Evolutionary conservation across 306 rosid genomes (phyloP).

Genomic region (Amphicarpaea edgeworthii): DNA sequence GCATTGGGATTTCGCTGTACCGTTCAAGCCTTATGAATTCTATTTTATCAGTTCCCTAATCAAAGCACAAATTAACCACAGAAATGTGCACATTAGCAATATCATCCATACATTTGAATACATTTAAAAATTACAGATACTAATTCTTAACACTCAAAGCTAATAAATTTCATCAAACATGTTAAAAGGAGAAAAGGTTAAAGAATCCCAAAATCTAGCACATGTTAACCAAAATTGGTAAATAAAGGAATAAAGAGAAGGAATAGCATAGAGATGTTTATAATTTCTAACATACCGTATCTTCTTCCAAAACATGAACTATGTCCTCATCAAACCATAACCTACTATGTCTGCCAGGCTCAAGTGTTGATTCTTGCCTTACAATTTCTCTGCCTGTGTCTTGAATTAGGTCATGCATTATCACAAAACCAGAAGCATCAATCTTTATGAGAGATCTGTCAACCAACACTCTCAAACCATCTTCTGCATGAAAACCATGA

Average conservation of each 20-base stretch:
- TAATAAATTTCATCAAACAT: too few relatives aligned
- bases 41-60: slow-evolving; percentile 5
- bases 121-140: background rate
- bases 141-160: background rate
- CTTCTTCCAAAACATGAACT: background rate
- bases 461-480: slow-evolving; percentile 1
- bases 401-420: background rate
- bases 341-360: background rate
- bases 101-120: background rate
- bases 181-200: background rate
- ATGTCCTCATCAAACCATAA: background rate
- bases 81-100: background rate
- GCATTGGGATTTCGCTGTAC: background rate
- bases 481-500: background rate
- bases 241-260: background rate
- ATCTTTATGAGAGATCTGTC: background rate
- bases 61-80: background rate
- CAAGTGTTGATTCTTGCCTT: background rate
- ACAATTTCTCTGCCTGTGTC: background rate
- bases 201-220: background rate
- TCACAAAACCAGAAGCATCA: background rate
- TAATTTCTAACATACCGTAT: background rate
- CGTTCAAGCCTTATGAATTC: slow-evolving; percentile 17
- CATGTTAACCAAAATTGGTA: background rate
- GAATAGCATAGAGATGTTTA: too few relatives aligned